Evolutionary conservation across 225 moss, liverwort and hornwort genomes (phyloP).

Genomic region (Asterella californica): DNA sequence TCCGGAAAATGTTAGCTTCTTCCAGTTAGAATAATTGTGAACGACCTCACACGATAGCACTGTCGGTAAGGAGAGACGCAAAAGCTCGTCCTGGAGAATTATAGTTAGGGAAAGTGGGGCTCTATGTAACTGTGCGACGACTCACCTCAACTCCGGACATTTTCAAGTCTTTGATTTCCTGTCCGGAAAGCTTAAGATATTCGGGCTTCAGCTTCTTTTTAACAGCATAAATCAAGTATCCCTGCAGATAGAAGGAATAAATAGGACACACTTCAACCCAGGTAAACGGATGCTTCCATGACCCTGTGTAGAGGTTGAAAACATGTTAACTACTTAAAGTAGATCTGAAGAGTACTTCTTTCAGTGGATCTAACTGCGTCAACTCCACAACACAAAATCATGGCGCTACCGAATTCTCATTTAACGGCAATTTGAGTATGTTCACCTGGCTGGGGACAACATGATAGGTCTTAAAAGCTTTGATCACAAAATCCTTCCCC

Average conservation of each 20-base stretch:
- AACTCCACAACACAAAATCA: no score
- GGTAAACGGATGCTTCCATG: neutral
- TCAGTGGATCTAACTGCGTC: no score
- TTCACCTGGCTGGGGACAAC: conserved; percentile 87
- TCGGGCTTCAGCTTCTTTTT: conserved; percentile 91
- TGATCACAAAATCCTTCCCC: conserved; percentile 78
- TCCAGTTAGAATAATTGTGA: neutral
- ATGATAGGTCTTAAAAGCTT: conserved; percentile 89
- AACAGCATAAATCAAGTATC: conserved; percentile 78
- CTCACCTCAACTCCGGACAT: conserved; percentile 65
- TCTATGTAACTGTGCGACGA: neutral
- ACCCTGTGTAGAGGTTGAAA: neutral
- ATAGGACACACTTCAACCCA: neutral
- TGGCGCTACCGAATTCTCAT: neutral
- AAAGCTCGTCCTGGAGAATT: neutral
- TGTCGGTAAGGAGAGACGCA: neutral
- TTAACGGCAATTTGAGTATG: neutral
- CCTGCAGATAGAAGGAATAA: conserved; percentile 41
- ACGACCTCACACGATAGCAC: neutral
- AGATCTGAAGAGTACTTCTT: neutral
- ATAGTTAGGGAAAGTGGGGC: no score
- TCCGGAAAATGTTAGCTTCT: conserved; percentile 31
- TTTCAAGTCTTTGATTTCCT: conserved; percentile 63
- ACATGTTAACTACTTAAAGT: no score
- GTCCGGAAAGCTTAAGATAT: conserved; percentile 52